Evolutionary conservation across 495 filamentous ascomycete genomes (phyloP).

Genomic region (Extremus antarcticus): DNA sequence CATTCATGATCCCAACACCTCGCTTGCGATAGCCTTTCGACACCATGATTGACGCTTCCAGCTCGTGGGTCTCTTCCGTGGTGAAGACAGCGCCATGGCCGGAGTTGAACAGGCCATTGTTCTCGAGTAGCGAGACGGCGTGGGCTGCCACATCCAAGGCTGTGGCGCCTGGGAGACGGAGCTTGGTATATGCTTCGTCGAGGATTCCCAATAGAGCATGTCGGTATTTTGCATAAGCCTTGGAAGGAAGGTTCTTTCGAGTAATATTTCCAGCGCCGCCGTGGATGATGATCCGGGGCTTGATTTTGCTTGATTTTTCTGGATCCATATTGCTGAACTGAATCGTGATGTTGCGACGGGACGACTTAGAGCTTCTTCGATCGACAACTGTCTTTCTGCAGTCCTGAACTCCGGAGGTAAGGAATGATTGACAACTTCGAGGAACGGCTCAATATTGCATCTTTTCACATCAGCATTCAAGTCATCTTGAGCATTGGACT

Average conservation of each 20-base stretch:
- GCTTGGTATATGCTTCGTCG: conserved; percentile 33
- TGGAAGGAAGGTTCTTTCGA: conserved; percentile 51
- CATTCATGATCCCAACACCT: conserved; percentile 61
- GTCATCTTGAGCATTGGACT: too few relatives aligned
- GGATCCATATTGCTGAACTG: not conserved
- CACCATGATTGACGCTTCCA: conserved; percentile 89
- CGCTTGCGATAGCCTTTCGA: conserved; percentile 61
- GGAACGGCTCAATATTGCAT: too few relatives aligned
- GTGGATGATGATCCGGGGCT: conserved; percentile 71
- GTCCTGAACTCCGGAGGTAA: too few relatives aligned
- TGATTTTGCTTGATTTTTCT: conserved; percentile 21
- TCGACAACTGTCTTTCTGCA: too few relatives aligned
- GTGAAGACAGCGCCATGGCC: conserved; percentile 83
- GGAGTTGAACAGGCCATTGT: conserved; percentile 76
- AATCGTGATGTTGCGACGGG: too few relatives aligned
- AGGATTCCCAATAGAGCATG: conserved; percentile 53
- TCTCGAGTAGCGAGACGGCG: conserved; percentile 67
- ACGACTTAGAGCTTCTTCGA: too few relatives aligned
- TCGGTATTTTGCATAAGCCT: conserved; percentile 49
- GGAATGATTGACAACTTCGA: too few relatives aligned
- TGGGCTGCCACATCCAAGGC: conserved; percentile 65
- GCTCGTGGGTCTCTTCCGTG: conserved; percentile 66
- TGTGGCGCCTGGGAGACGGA: conserved; percentile 30
- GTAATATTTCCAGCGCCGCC: conserved; percentile 79
- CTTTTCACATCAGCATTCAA: too few relatives aligned